A percentile compares a stretch with the other conserved stretches of the same genome.
Conservation (phyloP, 1,284 basidiomycete species). For the Taiwanofungus camphoratus region DNA sequence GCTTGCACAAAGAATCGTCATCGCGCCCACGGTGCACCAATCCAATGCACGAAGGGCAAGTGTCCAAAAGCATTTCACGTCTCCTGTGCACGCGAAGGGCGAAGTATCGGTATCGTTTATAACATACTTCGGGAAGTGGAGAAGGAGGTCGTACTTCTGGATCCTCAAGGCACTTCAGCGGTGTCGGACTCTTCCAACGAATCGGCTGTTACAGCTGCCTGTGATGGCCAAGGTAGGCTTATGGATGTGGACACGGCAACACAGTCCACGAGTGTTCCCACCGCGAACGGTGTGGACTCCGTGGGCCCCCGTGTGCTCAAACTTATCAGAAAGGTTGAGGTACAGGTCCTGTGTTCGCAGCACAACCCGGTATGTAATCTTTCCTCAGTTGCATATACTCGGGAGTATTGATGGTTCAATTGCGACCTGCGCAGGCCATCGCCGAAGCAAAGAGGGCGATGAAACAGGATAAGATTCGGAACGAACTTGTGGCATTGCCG, state of each 20-base stretch:
- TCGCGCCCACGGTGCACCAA: constrained; percentile 81
- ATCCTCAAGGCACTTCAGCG: constrained; percentile 21
- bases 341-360: constrained; percentile 71
- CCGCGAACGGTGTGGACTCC: not conserved
- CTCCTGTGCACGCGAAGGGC: constrained; percentile 73
- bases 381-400: not conserved
- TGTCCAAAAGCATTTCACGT: constrained; percentile 93
- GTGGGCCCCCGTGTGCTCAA: constrained; percentile 46
- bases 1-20: constrained; percentile 66
- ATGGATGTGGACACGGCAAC: constrained; percentile 11
- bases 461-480: constrained; percentile 62
- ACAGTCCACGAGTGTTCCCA: not conserved
- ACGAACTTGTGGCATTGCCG: constrained; percentile 62
- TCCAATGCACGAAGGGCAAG: constrained; percentile 92
- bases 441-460: constrained; percentile 66
- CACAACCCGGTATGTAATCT: constrained; percentile 72
- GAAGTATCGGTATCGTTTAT: constrained; percentile 51
- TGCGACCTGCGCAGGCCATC: constrained; percentile 41
- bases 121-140: constrained; percentile 62
- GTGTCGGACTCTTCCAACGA: no score
- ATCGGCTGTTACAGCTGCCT: no score
- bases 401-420: not conserved
- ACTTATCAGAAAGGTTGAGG: constrained; percentile 62
- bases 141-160: constrained; percentile 66
- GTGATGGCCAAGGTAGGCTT: not conserved